Base-by-base conservation (phyloP, 192 early-diverging fungal genomes). In the Linnemannia schmuckeri region DNA sequence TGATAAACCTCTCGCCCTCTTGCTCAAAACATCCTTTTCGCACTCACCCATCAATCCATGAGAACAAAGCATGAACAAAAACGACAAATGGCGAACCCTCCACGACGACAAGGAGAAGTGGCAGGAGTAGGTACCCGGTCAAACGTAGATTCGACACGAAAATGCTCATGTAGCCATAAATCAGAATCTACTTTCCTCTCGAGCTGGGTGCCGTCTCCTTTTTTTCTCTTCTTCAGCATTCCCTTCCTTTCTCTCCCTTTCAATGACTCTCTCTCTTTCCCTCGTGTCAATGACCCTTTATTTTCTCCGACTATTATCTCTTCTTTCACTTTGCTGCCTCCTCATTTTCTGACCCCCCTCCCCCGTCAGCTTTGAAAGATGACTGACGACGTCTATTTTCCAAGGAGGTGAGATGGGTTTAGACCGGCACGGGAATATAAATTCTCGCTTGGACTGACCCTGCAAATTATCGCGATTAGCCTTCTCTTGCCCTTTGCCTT, bases 361-460 rank as follows among this genome's bases (percentile, higher is more conserved):
- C 49, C 61, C 61, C 61, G 61, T 66, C 61, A 66, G 30, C 61
- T 66, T 66, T 66, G 30, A 66, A 66, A 66, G 61, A 66, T 66
- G 61, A 66, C 61, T 66, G 61, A 66, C 30, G 61, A 66, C 12
- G 9, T 66, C 61, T 66, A 66, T 15, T 66, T 61, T 55, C 22
- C 12, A 66, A 66, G 61, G 61, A 66, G 61, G 61, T 33, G 61
- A 66, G 30, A 30, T 66, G 61, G 10, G 61, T 66, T 66, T 66
- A 0, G n/a, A 66, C 30, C 30, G 27, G 61, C 18, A 66, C 61
- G 4, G 30, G 61, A 66, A 66, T 66, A 66, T 18, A 66, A 52
- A 66, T 66, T 66, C 61, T 66, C 30, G 13, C 30, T 66, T 66
- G 61, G 61, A 35, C 61, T 66, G 61, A 66, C n/a, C 61, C 61